phyloP scores from a whole-genome alignment of 768 basidiomycete species.

The Panaeolus papilionaceus region DNA sequence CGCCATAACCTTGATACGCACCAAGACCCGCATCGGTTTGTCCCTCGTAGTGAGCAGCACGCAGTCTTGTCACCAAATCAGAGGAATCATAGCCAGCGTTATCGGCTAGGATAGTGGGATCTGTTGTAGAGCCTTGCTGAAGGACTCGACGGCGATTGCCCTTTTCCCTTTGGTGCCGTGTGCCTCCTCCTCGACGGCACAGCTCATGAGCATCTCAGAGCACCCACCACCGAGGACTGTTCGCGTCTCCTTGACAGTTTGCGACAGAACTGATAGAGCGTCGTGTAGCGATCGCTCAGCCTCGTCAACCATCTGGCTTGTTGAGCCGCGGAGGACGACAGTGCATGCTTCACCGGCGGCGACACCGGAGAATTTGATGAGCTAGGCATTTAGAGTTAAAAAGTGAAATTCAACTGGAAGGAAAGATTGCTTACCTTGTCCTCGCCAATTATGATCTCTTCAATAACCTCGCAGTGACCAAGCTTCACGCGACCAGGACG shows the following conservation, averaged over 20 bases:
- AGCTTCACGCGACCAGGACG: constrained; percentile 91
- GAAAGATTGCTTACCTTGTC: constrained; percentile 74
- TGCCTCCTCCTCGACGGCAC: constrained; percentile 89
- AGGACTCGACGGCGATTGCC: constrained; percentile 94
- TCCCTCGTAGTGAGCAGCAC: constrained; percentile 95
- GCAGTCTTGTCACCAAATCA: constrained; percentile 86
- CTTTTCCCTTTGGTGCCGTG: constrained; percentile 91
- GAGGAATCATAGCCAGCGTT: constrained; percentile 99
- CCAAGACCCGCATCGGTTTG: constrained; percentile 86
- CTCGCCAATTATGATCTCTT: constrained; percentile 99
- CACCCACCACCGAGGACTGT: constrained; percentile 96
- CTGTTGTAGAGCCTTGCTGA: constrained; percentile 86
- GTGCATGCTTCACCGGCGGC: constrained; percentile 98
- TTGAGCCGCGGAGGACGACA: constrained; percentile 96
- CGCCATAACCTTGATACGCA: constrained; percentile 40
- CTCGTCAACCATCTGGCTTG: constrained; percentile 99
- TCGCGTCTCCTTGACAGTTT: constrained; percentile 97
- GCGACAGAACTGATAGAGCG: constrained; percentile 95
- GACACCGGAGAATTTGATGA: constrained; percentile 99
- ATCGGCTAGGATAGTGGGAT: constrained; percentile 95
- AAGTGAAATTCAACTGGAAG: neutral
- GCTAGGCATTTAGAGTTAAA: constrained; percentile 46
- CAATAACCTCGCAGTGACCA: constrained; percentile 92
- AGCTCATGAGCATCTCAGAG: constrained; percentile 98
- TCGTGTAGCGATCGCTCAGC: constrained; percentile 98